Evolutionary conservation across 768 basidiomycete genomes (phyloP).

Genomic region (Xanthoconium purpureum): DNA sequence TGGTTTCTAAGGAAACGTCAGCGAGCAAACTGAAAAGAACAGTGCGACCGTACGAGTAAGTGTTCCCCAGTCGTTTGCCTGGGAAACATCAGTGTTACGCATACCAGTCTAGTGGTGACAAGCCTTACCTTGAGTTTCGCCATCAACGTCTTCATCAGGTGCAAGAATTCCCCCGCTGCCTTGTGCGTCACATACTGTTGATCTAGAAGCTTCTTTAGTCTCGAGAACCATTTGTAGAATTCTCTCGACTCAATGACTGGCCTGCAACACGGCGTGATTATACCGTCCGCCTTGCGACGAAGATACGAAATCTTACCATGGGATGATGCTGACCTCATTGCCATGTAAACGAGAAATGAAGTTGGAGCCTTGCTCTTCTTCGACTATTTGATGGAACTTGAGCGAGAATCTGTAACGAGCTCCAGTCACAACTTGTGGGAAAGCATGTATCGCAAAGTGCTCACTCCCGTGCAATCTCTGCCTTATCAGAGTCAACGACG

Average conservation of each 20-base stretch:
- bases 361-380: slow-evolving; percentile 56
- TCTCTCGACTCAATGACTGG: slow-evolving; percentile 62
- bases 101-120: neutral
- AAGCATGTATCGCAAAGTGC: slow-evolving; percentile 9
- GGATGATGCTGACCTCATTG: slow-evolving; percentile 53
- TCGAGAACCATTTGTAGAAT: slow-evolving; percentile 52
- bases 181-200: slow-evolving; percentile 46
- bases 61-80: slow-evolving; percentile 64
- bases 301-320: slow-evolving; percentile 38
- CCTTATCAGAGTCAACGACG: slow-evolving; percentile 58
- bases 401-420: slow-evolving; percentile 43
- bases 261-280: slow-evolving; percentile 3
- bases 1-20: slow-evolving; percentile 36
- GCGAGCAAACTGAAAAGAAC: neutral
- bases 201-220: slow-evolving; percentile 46
- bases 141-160: slow-evolving; percentile 59
- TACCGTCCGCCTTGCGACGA: neutral
- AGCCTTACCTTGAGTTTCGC: slow-evolving; percentile 57
- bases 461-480: slow-evolving; percentile 57
- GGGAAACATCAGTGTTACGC: neutral
- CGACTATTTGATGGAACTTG: slow-evolving; percentile 59
- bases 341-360: slow-evolving; percentile 59
- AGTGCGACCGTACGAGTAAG: slow-evolving; percentile 45
- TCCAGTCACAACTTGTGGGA: neutral
- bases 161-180: slow-evolving; percentile 51